Evolutionary conservation across 1,284 basidiomycete species (phyloP), one percentile per base, ranked within the genome.

Genomic region (Ganoderma lucidum): DNA sequence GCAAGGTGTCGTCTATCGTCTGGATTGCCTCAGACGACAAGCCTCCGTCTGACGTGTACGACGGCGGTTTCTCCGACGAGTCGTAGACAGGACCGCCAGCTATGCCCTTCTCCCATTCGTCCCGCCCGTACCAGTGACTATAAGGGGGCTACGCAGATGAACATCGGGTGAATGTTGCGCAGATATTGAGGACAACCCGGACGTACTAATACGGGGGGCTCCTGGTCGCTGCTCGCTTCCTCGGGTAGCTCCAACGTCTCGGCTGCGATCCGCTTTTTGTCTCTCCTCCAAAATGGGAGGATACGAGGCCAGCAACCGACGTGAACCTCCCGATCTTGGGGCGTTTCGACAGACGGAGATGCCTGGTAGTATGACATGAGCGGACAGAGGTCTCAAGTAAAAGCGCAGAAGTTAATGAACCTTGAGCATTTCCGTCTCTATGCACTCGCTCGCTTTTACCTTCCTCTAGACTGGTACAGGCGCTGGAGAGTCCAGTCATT

Each of bases 1-100:
- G 85, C 55, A 94, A 84, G 62, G 82, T 85, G 23, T 79, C 77
- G 66, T 90, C 88, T 64, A 93, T 90, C 1, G 86, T 86, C 65
- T 87, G 78, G 35, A 90, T 78, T 4, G 85, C 76, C 17, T 84
- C 83, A 0, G 82, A 77, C 35, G 67, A 65, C 59, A 75, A 76
- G 9, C 74, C 32, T 2, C 62, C 70, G 3, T 53, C 64, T 3
- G 66, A 62, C 12, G 60, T 53, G 35, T 77, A 77, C 32, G 72
- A 45, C 14, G 76, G 76, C 6, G 71, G 74, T 30, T 68, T 74
- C n/a, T 75, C 75, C 45, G 62, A 44, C 35, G 59, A 61, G 39
- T 28, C 23, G 14, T 28, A 41, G 23, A 39, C 23, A 17, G 14
- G 37, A 23, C 17, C 19, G n/a, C 32, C 9, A 5, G 35, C 39